Evolutionary conservation across 345 rosid genomes (phyloP).

Genomic region (Acer saccharum): DNA sequence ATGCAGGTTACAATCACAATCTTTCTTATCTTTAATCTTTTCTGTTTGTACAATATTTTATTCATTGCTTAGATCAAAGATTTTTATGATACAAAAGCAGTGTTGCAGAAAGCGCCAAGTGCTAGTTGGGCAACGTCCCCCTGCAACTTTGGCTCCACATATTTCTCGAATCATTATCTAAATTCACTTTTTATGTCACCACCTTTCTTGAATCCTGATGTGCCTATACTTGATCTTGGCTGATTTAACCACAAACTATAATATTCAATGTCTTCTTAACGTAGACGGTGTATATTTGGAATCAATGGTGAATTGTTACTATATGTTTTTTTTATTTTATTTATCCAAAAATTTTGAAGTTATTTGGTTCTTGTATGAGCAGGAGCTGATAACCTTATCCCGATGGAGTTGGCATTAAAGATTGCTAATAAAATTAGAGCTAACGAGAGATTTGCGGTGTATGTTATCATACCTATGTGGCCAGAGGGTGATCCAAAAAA

Average conservation of each 20-base stretch:
- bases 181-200: no score
- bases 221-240: background rate
- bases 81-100: background rate
- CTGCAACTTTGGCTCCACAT: background rate
- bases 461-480: conserved; percentile 93
- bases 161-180: background rate
- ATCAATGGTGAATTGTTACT: background rate
- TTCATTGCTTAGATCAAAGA: background rate
- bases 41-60: background rate
- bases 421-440: conserved; percentile 88
- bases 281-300: background rate
- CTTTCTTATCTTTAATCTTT: background rate
- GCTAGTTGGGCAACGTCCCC: no score
- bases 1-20: conserved; percentile 64
- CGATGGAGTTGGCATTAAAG: conserved; percentile 96
- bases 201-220: no score
- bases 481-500: conserved; percentile 96
- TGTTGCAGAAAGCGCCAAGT: no score
- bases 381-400: conserved; percentile 97
- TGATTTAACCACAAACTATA: background rate
- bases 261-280: background rate
- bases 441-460: conserved; percentile 83
- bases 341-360: background rate
- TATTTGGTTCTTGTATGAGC: conserved; percentile 27
- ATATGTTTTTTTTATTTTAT: background rate